A percentile compares a stretch with the other conserved stretches of the same genome.
Evolutionary conservation across 371 early-diverging fungal genomes (phyloP).

Genomic region (Mortierella polycephala): DNA sequence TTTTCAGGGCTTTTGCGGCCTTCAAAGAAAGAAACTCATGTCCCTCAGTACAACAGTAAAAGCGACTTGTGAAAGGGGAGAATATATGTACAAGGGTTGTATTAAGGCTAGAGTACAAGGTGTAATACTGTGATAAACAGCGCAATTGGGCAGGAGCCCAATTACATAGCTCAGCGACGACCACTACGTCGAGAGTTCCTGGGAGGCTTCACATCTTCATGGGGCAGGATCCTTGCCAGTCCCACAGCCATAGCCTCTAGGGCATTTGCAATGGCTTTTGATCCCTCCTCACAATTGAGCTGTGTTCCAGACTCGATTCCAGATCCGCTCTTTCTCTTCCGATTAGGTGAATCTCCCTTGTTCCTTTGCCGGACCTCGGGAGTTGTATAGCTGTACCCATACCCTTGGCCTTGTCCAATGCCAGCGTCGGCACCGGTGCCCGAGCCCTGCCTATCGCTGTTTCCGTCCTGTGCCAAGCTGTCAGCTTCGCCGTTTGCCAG

Average conservation of each 20-base stretch:
- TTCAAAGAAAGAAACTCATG: too few relatives aligned
- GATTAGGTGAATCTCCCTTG: constrained; percentile 15
- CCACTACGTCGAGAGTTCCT: too few relatives aligned
- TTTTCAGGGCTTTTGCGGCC: not conserved
- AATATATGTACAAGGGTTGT: too few relatives aligned
- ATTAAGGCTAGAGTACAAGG: too few relatives aligned
- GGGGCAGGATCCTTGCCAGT: constrained; percentile 30
- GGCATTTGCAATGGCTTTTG: constrained; percentile 40
- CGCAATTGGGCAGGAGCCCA: too few relatives aligned
- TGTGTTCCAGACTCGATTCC: not conserved
- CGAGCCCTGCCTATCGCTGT: constrained; percentile 8
- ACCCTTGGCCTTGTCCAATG: constrained; percentile 42
- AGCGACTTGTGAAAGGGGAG: too few relatives aligned
- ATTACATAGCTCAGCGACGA: too few relatives aligned
- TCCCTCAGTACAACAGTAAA: too few relatives aligned
- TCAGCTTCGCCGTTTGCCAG: not conserved
- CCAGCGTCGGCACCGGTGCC: constrained; percentile 30
- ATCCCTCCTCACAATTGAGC: constrained; percentile 2
- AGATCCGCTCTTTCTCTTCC: not conserved
- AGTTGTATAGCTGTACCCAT: constrained; percentile 36
- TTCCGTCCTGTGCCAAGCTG: not conserved
- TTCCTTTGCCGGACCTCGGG: constrained; percentile 28
- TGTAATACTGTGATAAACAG: too few relatives aligned
- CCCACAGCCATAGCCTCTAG: constrained; percentile 47
- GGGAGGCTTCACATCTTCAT: constrained; percentile 26